A percentile compares a stretch with the other conserved stretches of the same genome.
Conservation (phyloP, 2,329 filamentous ascomycete genomes). For the Stromatinia cepivora region DNA sequence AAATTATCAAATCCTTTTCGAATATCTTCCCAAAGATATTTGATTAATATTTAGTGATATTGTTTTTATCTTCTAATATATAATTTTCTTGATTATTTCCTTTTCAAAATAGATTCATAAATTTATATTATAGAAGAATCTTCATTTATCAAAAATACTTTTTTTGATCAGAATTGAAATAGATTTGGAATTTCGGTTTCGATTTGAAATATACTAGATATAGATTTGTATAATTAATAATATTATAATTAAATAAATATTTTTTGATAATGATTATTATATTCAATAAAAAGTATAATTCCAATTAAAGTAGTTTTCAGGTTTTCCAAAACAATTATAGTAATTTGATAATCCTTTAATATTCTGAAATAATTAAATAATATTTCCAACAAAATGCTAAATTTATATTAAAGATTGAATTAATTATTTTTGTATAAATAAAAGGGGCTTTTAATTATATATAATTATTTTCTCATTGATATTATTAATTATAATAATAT, state of each 20-base stretch:
- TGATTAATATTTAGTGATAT: neutral
- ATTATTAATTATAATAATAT: neutral
- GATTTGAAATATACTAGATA: neutral
- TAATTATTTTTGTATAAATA: no score
- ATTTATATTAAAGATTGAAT: no score
- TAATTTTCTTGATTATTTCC: constrained; percentile 4
- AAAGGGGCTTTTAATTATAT: neutral
- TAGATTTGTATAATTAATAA: neutral
- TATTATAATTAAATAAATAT: neutral
- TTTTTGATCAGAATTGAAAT: neutral
- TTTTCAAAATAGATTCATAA: constrained; percentile 4
- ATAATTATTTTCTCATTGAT: neutral
- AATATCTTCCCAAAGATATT: constrained; percentile 9
- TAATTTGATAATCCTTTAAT: neutral
- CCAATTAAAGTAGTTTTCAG: neutral
- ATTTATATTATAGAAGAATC: neutral
- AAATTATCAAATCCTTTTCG: neutral
- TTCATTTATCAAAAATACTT: neutral
- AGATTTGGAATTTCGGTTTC: neutral
- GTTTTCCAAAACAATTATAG: neutral
- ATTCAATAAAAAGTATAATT: neutral
- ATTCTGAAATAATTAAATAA: neutral
- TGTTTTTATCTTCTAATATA: constrained; percentile 5
- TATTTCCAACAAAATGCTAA: neutral
- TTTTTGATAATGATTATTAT: neutral